Evolutionary conservation across 2,329 filamentous ascomycete species (phyloP).

Genomic region (Aspergillus carbonarius): DNA sequence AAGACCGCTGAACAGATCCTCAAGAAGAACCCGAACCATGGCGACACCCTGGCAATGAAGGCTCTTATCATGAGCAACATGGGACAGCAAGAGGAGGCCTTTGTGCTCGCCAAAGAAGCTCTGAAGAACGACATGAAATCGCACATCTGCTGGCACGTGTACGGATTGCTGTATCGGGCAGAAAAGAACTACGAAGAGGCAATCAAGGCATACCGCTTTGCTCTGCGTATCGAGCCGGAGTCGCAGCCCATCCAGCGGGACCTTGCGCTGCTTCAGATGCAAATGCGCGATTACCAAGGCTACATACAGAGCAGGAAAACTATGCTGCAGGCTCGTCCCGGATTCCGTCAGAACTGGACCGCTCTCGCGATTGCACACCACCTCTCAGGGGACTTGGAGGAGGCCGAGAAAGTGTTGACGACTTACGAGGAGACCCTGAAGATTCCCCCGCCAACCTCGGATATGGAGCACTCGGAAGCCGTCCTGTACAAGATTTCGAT

Average conservation of each 20-base stretch:
- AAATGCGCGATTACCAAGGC: conserved; percentile 93
- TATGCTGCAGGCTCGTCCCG: conserved; percentile 83
- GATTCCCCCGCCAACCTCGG: conserved; percentile 69
- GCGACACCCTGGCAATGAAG: conserved; percentile 98
- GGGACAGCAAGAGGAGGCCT: conserved; percentile 91
- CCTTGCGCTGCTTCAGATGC: conserved; percentile 86
- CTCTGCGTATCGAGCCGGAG: conserved; percentile 87
- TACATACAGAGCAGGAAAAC: conserved; percentile 85
- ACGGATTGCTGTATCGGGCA: conserved; percentile 86
- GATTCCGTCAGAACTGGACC: conserved; percentile 91
- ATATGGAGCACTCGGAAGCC: conserved; percentile 92
- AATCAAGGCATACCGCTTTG: conserved; percentile 98
- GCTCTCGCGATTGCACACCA: conserved; percentile 94
- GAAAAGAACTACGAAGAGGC: conserved; percentile 99
- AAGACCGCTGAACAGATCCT: conserved; percentile 97
- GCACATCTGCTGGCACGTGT: conserved; percentile 99
- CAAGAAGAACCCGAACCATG: conserved; percentile 91
- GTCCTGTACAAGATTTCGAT: conserved; percentile 92
- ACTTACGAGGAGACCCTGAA: conserved; percentile 95
- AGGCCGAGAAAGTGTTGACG: conserved; percentile 86
- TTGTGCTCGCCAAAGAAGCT: conserved; percentile 86
- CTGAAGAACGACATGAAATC: conserved; percentile 97
- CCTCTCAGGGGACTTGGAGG: conserved; percentile 75
- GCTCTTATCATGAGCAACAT: conserved; percentile 92
- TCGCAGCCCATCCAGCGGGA: conserved; percentile 92